These are phyloP conservation scores for Olyra latifolia DNA, from an alignment of 176 grass and related monocot genomes.

Conservation along the genomic window DNA sequence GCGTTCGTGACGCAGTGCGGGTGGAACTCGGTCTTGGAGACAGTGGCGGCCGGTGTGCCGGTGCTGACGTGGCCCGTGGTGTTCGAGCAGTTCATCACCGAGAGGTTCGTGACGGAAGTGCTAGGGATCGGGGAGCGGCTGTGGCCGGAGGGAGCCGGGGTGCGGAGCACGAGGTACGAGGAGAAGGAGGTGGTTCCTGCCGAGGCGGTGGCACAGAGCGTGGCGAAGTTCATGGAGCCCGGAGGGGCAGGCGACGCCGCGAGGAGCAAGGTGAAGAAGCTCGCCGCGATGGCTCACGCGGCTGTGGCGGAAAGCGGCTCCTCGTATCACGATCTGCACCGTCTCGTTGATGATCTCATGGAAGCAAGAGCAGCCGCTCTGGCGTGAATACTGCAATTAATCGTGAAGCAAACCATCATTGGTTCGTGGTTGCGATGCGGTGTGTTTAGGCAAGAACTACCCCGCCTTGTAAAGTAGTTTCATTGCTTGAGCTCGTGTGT, in stretches of 20 bases:
- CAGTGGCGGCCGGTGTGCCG: no score
- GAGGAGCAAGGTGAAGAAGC: slow-evolving; percentile 5
- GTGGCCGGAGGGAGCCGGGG: not conserved
- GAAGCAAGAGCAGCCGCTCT: not conserved
- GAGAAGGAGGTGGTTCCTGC: not conserved
- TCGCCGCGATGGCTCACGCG: not conserved
- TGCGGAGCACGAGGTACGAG: not conserved
- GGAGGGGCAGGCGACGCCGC: slow-evolving; percentile 9
- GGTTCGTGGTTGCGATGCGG: no score
- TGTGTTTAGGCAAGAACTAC: no score
- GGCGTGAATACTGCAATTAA: no score
- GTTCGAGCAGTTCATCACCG: slow-evolving; percentile 31
- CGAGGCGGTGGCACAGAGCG: not conserved
- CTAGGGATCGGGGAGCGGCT: not conserved
- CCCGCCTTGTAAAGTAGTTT: no score
- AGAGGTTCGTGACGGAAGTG: slow-evolving; percentile 7
- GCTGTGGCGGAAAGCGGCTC: slow-evolving; percentile 6
- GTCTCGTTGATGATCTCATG: slow-evolving; percentile 20
- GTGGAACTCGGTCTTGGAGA: slow-evolving; percentile 18
- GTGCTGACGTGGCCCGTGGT: no score
- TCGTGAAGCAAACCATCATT: no score
- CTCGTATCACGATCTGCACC: not conserved
- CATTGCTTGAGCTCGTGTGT: no score
- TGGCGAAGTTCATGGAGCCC: slow-evolving; percentile 21
- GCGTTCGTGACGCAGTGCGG: slow-evolving; percentile 37